Conservation (phyloP, 257 asterid genomes). For the Solanum pimpinellifolium region DNA sequence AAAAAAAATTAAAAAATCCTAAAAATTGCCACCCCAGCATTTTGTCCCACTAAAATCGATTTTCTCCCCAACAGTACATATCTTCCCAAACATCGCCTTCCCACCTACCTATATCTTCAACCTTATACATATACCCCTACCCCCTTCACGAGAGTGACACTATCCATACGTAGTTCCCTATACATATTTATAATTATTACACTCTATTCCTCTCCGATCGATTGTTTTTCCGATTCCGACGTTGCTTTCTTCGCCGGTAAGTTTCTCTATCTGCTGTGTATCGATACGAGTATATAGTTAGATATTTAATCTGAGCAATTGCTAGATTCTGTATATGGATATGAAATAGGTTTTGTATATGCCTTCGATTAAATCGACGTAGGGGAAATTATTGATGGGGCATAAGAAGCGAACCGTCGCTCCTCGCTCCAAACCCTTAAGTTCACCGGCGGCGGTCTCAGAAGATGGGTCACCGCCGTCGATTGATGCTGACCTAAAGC, state of each 20-base stretch:
- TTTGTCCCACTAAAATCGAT: background rate
- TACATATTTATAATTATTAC: background rate
- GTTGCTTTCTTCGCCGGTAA: background rate
- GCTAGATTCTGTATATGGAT: background rate
- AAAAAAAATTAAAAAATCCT: background rate
- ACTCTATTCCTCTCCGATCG: background rate
- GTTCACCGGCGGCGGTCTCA: slow-evolving; percentile 5
- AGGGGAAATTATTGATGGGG: slow-evolving; percentile 17
- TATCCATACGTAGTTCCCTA: background rate
- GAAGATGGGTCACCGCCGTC: background rate
- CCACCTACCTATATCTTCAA: background rate
- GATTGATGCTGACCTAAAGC: background rate
- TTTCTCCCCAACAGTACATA: background rate
- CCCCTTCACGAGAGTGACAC: background rate
- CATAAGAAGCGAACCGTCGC: slow-evolving; percentile 33
- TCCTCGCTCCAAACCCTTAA: slow-evolving; percentile 29
- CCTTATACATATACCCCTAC: background rate
- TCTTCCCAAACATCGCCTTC: background rate
- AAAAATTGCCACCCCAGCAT: background rate
- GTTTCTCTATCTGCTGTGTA: background rate
- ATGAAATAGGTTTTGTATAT: background rate
- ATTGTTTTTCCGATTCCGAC: background rate
- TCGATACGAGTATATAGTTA: background rate
- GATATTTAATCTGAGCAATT: background rate
- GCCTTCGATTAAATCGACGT: slow-evolving; percentile 14